Percentiles rank a stretch among this genome's conserved stretches.
These are phyloP conservation scores for Saccharomyces eubayanus DNA, from an alignment of 805 yeast species.

Conservation along the genomic window DNA sequence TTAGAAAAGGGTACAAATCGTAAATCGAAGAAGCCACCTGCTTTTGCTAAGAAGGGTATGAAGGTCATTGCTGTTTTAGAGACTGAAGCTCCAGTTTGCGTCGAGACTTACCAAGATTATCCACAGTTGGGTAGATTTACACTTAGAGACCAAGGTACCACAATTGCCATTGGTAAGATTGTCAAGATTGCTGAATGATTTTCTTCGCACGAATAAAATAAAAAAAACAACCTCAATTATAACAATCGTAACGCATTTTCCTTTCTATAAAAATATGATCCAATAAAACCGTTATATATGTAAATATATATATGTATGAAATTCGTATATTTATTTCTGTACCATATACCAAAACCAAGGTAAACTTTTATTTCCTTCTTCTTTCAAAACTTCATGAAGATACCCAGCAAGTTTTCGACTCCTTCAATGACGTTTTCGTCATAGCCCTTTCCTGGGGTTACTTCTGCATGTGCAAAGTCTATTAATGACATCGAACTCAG, in stretches of 20 bases:
- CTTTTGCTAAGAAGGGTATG: constrained; percentile 98
- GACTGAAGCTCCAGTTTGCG: constrained; percentile 79
- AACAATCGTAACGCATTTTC: not conserved
- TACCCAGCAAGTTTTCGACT: constrained; percentile 47
- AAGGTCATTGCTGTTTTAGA: constrained; percentile 90
- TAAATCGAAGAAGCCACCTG: constrained; percentile 93
- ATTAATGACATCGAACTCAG: constrained; percentile 60
- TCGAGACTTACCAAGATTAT: constrained; percentile 84
- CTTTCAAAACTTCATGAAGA: constrained; percentile 28
- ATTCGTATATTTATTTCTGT: not conserved
- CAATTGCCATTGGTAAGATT: constrained; percentile 97
- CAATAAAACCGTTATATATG: constrained; percentile 1
- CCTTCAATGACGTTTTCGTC: constrained; percentile 71
- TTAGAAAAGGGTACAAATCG: constrained; percentile 95
- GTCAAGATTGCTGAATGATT: constrained; percentile 63
- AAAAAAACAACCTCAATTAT: not conserved
- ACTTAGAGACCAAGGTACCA: constrained; percentile 94
- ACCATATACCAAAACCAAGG: not conserved
- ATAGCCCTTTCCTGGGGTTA: constrained; percentile 52
- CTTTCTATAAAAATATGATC: not conserved
- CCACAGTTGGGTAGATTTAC: constrained; percentile 98
- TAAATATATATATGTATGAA: not conserved
- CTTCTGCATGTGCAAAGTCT: constrained; percentile 84
- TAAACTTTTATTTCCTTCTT: not conserved
- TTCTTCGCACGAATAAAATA: not conserved